A percentile compares a stretch with the other conserved stretches of the same genome.
These are phyloP conservation scores for Dipodascopsis tothii DNA, from an alignment of 805 yeast genomes.

Conservation along the genomic window DNA sequence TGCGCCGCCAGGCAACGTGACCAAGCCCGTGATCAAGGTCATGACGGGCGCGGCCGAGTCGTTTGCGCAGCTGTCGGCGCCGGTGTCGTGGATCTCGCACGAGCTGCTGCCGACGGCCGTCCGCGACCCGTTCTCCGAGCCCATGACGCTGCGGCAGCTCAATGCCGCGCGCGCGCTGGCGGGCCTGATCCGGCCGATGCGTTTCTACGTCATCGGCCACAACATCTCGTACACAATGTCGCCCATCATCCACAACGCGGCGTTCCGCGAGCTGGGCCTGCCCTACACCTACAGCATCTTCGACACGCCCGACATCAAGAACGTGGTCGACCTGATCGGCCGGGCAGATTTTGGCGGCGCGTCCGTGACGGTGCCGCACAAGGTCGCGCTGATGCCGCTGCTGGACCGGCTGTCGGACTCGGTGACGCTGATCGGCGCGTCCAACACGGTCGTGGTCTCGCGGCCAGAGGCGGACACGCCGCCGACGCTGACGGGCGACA, in stretches of 20 bases:
- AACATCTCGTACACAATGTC: constrained; percentile 66
- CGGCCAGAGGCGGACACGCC: not conserved
- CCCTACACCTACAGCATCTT: constrained; percentile 55
- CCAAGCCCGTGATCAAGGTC: not conserved
- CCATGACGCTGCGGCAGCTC: not conserved
- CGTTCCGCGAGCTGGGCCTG: constrained; percentile 64
- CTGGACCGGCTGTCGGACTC: constrained; percentile 63
- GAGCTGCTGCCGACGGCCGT: not conserved
- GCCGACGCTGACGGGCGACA: constrained; percentile 50
- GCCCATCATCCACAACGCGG: constrained; percentile 77
- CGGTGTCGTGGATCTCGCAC: not conserved
- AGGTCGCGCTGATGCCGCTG: constrained; percentile 66
- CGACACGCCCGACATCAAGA: constrained; percentile 48
- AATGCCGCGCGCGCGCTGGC: not conserved
- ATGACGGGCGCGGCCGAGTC: not conserved
- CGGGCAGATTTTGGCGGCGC: constrained; percentile 72
- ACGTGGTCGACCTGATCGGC: constrained; percentile 34
- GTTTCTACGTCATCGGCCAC: constrained; percentile 22
- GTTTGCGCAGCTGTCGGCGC: not conserved
- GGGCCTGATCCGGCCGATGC: not conserved
- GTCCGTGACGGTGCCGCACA: constrained; percentile 90
- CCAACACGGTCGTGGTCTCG: constrained; percentile 67
- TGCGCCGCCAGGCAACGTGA: not conserved
- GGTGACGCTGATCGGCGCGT: constrained; percentile 82
- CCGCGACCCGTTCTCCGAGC: not conserved